These are phyloP conservation scores for Fonsecaea nubica DNA, from an alignment of 2,329 filamentous ascomycete genomes.

Conservation along the genomic window DNA sequence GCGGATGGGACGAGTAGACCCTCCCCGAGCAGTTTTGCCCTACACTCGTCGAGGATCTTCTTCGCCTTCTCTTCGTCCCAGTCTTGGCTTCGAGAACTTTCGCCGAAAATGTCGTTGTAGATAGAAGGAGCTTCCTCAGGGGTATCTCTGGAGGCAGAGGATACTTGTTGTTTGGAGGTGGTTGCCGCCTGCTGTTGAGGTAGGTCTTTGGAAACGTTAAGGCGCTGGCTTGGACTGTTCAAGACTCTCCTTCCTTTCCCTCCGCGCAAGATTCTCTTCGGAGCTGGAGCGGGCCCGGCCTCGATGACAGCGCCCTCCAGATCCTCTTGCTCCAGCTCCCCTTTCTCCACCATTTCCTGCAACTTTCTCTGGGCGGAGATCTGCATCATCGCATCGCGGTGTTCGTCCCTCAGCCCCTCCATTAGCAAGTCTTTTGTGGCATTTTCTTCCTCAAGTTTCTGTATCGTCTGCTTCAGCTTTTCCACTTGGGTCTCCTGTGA, in stretches of 20 bases:
- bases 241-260: constrained; percentile 14
- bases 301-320: constrained; percentile 44
- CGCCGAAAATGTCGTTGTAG: constrained; percentile 27
- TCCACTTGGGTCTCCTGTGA: constrained; percentile 64
- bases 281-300: constrained; percentile 29
- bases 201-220: not conserved
- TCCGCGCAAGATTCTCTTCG: constrained; percentile 22
- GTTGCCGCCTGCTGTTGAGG: not conserved
- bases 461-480: constrained; percentile 57
- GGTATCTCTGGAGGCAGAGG: not conserved
- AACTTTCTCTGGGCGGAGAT: constrained; percentile 37
- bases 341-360: constrained; percentile 58
- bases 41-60: constrained; percentile 30
- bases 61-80: constrained; percentile 31
- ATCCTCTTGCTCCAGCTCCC: constrained; percentile 83
- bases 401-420: constrained; percentile 38
- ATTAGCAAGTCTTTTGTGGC: constrained; percentile 39
- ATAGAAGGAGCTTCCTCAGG: not conserved
- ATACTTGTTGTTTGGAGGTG: not conserved
- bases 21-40: constrained; percentile 29
- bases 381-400: constrained; percentile 39
- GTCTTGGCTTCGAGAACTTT: constrained; percentile 20
- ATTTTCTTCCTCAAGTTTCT: constrained; percentile 41
- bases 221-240: constrained; percentile 1
- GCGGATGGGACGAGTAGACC: constrained; percentile 26